phyloP scores from a whole-genome alignment of 2,329 filamentous ascomycete genomes.

The Cladosporium sphaerospermum region DNA sequence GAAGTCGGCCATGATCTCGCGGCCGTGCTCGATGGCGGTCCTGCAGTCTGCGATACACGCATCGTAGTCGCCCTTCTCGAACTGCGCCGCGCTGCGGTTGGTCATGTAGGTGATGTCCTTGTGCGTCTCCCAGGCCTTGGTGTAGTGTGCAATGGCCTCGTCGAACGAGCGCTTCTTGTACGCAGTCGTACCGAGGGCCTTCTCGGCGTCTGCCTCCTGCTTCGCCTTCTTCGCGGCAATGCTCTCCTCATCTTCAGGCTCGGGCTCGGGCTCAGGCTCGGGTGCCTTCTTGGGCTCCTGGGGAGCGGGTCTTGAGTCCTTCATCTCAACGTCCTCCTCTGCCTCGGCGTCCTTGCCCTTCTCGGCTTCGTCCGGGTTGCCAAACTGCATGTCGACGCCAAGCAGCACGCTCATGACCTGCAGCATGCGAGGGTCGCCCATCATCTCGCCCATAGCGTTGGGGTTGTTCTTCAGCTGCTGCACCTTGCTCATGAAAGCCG shows the following conservation, averaged over 20 bases:
- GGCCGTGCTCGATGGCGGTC: constrained; percentile 83
- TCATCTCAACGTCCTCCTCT: constrained; percentile 73
- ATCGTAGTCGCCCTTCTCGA: constrained; percentile 92
- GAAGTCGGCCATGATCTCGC: constrained; percentile 87
- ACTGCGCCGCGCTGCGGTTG: constrained; percentile 89
- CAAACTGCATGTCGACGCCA: constrained; percentile 84
- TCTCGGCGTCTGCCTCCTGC: constrained; percentile 87
- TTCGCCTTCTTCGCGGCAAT: constrained; percentile 83
- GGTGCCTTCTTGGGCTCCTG: constrained; percentile 52
- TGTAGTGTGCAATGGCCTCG: constrained; percentile 88
- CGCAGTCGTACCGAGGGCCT: constrained; percentile 84
- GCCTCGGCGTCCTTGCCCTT: constrained; percentile 33
- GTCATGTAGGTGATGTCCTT: constrained; percentile 98
- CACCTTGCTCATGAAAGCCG: constrained; percentile 84
- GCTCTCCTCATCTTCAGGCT: constrained; percentile 74
- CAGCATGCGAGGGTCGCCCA: constrained; percentile 85
- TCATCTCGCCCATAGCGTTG: constrained; percentile 67
- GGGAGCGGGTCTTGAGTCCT: constrained; percentile 53
- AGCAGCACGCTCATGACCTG: constrained; percentile 90
- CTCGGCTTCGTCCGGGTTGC: constrained; percentile 43
- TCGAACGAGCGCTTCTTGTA: constrained; percentile 99
- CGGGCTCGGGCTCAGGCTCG: constrained; percentile 58
- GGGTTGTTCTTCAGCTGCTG: constrained; percentile 77
- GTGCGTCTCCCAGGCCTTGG: constrained; percentile 85
- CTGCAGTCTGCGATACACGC: constrained; percentile 80